Conservation (phyloP, 495 filamentous ascomycete genomes). For the Geoglossum glabrum region DNA sequence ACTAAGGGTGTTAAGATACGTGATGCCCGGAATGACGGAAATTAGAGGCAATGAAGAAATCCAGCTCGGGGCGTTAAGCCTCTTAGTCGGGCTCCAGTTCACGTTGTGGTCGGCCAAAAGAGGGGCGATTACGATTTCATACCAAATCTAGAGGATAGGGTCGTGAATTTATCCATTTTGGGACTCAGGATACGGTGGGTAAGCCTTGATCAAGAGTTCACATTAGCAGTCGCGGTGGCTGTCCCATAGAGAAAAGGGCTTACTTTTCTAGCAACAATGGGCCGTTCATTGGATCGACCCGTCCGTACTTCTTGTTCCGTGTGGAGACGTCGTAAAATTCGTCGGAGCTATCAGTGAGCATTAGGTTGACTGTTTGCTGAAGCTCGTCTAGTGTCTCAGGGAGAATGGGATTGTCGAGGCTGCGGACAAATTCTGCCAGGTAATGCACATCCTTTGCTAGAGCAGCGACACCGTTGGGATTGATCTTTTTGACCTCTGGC, state of each 20-base stretch:
- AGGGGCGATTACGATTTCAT: constrained; percentile 3
- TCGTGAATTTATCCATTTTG: constrained; percentile 3
- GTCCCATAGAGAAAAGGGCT: constrained; percentile 7
- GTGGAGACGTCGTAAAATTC: constrained; percentile 83
- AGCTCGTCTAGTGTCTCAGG: constrained; percentile 78
- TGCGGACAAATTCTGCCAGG: constrained; percentile 66
- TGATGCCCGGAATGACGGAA: not conserved
- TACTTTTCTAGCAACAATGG: constrained; percentile 78
- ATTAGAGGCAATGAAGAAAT: not conserved
- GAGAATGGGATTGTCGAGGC: constrained; percentile 60
- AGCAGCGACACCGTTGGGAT: constrained; percentile 61
- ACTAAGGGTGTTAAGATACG: not conserved
- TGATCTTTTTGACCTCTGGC: constrained; percentile 61
- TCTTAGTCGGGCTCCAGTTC: not conserved
- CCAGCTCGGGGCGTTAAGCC: not conserved
- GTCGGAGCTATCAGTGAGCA: constrained; percentile 74
- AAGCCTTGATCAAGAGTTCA: not conserved
- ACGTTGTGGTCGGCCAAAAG: not conserved
- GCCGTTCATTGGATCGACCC: constrained; percentile 77
- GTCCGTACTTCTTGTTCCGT: constrained; percentile 77
- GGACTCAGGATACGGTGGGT: constrained; percentile 3
- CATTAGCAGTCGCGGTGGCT: not conserved
- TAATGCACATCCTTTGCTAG: constrained; percentile 67
- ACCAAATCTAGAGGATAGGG: constrained; percentile 6
- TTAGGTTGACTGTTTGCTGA: constrained; percentile 70